Evolutionary conservation across 2,329 filamentous ascomycete genomes (phyloP).

Genomic region (Colletotrichum musae): DNA sequence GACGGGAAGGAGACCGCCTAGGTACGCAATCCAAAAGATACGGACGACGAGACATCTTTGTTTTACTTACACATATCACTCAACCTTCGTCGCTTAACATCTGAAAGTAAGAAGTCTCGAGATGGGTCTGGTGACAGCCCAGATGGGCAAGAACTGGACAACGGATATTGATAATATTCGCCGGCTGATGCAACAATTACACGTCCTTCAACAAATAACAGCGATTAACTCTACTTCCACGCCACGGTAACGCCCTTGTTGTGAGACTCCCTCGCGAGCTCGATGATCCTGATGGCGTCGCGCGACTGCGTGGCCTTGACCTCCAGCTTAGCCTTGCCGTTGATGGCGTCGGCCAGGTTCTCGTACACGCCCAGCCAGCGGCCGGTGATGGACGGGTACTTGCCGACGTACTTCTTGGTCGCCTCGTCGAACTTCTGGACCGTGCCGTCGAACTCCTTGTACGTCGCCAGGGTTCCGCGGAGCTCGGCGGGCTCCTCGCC

Average conservation of each 20-base stretch:
- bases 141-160: too few relatives aligned
- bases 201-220: too few relatives aligned
- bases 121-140: too few relatives aligned
- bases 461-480: constrained; percentile 52
- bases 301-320: constrained; percentile 56
- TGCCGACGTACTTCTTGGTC: constrained; percentile 52
- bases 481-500: constrained; percentile 52
- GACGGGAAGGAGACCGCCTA: too few relatives aligned
- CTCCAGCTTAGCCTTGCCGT: constrained; percentile 53
- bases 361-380: constrained; percentile 57
- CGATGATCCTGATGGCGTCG: constrained; percentile 56
- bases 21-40: too few relatives aligned
- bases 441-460: constrained; percentile 50
- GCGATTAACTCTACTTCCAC: constrained; percentile 41
- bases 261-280: constrained; percentile 58
- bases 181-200: neutral
- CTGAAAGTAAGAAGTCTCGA: too few relatives aligned
- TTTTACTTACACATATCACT: too few relatives aligned
- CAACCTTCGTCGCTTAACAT: too few relatives aligned
- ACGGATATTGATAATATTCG: neutral
- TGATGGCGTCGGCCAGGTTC: constrained; percentile 56
- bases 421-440: constrained; percentile 50
- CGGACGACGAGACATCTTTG: too few relatives aligned
- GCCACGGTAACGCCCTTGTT: constrained; percentile 49
- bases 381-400: constrained; percentile 56